Percentiles rank a stretch among this genome's conserved stretches.
phyloP scores from a whole-genome alignment of 2,329 filamentous ascomycete genomes.

The Aspergillus intermedius region DNA sequence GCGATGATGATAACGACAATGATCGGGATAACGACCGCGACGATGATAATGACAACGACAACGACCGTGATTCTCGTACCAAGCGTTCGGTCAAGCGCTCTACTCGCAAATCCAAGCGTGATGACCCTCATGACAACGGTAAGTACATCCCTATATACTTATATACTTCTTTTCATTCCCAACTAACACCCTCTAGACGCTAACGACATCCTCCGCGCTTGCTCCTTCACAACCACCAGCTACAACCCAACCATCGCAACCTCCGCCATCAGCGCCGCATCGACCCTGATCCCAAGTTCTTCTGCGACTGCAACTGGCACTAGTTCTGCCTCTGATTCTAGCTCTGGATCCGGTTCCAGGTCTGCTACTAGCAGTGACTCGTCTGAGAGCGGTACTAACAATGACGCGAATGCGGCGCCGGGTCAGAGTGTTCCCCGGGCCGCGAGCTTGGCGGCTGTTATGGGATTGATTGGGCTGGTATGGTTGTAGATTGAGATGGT shows the following conservation, averaged over 20 bases:
- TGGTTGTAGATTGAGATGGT: conserved; percentile 12
- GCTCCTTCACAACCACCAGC: conserved; percentile 21
- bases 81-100: neutral
- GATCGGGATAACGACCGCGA: conserved; percentile 6
- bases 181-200: conserved; percentile 15
- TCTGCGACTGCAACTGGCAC: neutral
- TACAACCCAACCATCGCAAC: conserved; percentile 20
- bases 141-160: conserved; percentile 1
- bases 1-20: no score
- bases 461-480: conserved; percentile 19
- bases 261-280: conserved; percentile 2
- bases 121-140: conserved; percentile 22
- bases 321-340: neutral
- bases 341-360: neutral
- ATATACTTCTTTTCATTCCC: neutral
- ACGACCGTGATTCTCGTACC: conserved; percentile 3
- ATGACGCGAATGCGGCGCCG: conserved; percentile 7
- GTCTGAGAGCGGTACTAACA: neutral
- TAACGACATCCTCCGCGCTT: conserved; percentile 24
- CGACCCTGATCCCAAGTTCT: neutral
- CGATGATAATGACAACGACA: conserved; percentile 3
- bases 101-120: neutral
- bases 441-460: conserved; percentile 15
- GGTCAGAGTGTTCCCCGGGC: conserved; percentile 9
- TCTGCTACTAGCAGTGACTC: neutral